These are phyloP conservation scores for Stagonosporopsis chrysanthemi DNA, from an alignment of 2,329 filamentous ascomycete species.

Conservation along the genomic window DNA sequence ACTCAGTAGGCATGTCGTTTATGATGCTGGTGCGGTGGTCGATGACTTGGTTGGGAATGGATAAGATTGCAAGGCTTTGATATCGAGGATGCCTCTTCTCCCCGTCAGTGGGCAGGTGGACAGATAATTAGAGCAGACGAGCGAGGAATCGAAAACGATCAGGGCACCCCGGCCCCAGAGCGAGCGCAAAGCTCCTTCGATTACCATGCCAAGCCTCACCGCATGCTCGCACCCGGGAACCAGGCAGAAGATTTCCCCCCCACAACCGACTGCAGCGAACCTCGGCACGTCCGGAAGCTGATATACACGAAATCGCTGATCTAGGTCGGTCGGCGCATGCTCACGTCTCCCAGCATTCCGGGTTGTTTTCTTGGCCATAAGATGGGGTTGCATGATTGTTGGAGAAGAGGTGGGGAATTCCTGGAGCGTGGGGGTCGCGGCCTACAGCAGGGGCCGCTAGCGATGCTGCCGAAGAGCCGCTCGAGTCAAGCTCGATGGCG, in stretches of 20 bases:
- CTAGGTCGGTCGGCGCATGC: neutral
- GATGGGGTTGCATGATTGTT: constrained; percentile 6
- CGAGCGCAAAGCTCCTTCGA: neutral
- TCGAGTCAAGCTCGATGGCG: constrained; percentile 10
- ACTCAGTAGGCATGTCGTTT: neutral
- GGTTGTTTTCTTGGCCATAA: constrained; percentile 13
- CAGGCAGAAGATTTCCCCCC: neutral
- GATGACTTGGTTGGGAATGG: no score
- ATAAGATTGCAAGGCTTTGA: neutral
- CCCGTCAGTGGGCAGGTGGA: neutral
- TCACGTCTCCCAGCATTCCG: neutral
- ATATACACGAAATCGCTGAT: neutral
- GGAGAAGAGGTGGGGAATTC: constrained; percentile 13
- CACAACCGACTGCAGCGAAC: neutral
- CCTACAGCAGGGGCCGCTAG: constrained; percentile 8
- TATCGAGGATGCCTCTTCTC: neutral
- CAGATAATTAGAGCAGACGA: neutral
- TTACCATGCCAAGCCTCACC: neutral
- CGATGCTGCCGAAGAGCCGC: constrained; percentile 5
- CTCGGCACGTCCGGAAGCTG: neutral
- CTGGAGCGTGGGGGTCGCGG: constrained; percentile 15
- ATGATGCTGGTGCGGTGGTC: neutral
- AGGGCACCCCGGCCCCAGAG: neutral
- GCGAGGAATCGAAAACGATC: neutral
- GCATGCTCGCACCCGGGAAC: neutral